phyloP scores from a whole-genome alignment of 2,329 filamentous ascomycete species.

The Calonectria montana region DNA sequence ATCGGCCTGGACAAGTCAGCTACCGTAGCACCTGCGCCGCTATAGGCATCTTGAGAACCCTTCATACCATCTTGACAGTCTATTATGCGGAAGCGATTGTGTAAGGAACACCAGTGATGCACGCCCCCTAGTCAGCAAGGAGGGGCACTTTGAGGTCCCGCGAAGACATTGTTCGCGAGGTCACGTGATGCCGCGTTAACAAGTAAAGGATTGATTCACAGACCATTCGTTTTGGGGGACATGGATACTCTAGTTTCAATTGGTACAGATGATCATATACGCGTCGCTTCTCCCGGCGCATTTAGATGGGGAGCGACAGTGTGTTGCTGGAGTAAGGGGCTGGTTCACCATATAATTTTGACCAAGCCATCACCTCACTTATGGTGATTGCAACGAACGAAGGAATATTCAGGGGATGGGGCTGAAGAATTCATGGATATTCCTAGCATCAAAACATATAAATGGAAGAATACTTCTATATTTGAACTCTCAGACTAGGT shows the following conservation, averaged over 20 bases:
- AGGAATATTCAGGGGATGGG: background rate
- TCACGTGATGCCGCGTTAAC: constrained; percentile 46
- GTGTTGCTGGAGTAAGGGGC: too few relatives aligned
- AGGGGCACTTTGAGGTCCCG: background rate
- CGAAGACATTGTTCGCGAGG: constrained; percentile 30
- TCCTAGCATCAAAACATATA: background rate
- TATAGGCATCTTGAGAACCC: background rate
- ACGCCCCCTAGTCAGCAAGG: constrained; percentile 10
- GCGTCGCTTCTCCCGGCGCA: too few relatives aligned
- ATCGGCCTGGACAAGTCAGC: constrained; percentile 32
- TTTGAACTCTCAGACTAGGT: background rate
- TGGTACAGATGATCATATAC: background rate
- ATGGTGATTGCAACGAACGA: background rate
- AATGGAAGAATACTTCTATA: too few relatives aligned
- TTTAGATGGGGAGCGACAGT: too few relatives aligned
- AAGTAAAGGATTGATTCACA: background rate
- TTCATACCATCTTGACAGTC: constrained; percentile 25
- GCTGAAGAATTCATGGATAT: background rate
- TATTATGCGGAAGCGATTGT: background rate
- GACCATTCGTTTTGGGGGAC: background rate
- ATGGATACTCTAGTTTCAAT: background rate
- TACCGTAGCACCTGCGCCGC: background rate
- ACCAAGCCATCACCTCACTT: too few relatives aligned
- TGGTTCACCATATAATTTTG: too few relatives aligned
- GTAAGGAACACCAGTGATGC: background rate